These are phyloP conservation scores for Mycena vitilis DNA, from an alignment of 768 basidiomycete species.

Conservation along the genomic window DNA sequence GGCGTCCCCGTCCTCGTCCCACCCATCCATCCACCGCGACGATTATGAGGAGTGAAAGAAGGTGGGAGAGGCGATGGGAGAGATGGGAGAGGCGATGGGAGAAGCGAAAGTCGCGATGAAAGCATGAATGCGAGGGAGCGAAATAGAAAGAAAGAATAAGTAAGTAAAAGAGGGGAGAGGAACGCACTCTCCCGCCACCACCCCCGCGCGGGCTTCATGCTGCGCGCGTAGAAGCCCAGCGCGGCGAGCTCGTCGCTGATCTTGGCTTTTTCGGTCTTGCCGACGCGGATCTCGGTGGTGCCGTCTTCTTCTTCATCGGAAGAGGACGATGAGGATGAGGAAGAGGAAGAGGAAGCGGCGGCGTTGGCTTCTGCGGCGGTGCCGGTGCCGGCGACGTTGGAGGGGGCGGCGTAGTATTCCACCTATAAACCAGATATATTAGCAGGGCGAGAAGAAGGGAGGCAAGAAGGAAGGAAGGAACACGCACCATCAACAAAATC, in stretches of 20 bases:
- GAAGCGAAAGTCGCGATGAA: no score
- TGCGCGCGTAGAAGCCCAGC: constrained; percentile 70
- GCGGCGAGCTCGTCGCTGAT: constrained; percentile 66
- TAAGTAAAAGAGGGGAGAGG: no score
- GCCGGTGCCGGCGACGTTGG: constrained; percentile 35
- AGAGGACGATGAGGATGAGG: no score
- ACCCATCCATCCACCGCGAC: no score
- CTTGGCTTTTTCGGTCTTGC: constrained; percentile 38
- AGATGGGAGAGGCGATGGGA: no score
- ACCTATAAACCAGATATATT: constrained; percentile 44
- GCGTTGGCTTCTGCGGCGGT: constrained; percentile 35
- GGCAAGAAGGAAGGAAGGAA: no score
- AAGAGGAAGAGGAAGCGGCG: constrained; percentile 32
- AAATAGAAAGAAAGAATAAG: no score
- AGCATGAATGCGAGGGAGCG: no score
- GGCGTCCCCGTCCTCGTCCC: no score
- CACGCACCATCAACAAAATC: constrained; percentile 68
- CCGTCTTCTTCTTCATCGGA: constrained; percentile 43
- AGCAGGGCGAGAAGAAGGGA: background rate
- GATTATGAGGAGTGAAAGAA: no score
- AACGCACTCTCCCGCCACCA: constrained; percentile 60
- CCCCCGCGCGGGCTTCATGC: constrained; percentile 67
- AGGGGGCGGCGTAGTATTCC: constrained; percentile 61
- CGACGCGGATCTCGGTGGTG: constrained; percentile 28
- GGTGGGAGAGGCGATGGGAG: no score